phyloP scores from a whole-genome alignment of 2,329 filamentous ascomycete species.

The Aspergillus niger region DNA sequence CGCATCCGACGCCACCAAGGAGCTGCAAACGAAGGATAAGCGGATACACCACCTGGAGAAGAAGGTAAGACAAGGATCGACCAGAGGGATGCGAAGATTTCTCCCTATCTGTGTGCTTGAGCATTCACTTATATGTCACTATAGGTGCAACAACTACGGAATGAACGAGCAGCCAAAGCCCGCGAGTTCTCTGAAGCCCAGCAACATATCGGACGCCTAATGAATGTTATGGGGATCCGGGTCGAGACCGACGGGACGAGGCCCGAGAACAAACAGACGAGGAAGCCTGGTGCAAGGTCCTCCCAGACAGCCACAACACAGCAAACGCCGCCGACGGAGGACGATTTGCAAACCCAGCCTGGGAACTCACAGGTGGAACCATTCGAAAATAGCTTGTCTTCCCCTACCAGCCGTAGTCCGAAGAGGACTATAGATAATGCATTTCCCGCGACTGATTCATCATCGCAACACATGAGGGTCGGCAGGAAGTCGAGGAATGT shows the following conservation, averaged over 20 bases:
- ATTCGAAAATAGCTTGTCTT: constrained; percentile 24
- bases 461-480: constrained; percentile 8
- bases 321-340: constrained; percentile 22
- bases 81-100: too few species aligned
- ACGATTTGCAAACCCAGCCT: constrained; percentile 21
- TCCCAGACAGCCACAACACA: constrained; percentile 14
- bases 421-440: constrained; percentile 32
- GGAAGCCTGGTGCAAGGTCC: constrained; percentile 16
- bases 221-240: constrained; percentile 43
- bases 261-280: constrained; percentile 20
- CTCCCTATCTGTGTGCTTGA: background rate
- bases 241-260: constrained; percentile 21
- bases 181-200: constrained; percentile 44
- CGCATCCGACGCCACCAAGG: constrained; percentile 27
- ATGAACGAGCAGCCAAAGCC: constrained; percentile 40
- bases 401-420: constrained; percentile 25
- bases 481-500: constrained; percentile 13
- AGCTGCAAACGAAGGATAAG: constrained; percentile 34
- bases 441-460: constrained; percentile 18
- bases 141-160: constrained; percentile 38
- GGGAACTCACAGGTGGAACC: constrained; percentile 21
- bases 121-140: background rate
- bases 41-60: constrained; percentile 35
- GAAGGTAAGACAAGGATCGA: constrained; percentile 29
- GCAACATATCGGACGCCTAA: constrained; percentile 41